phyloP scores from a whole-genome alignment of 1,284 basidiomycete genomes.

The Xerocomus amazonicus region DNA sequence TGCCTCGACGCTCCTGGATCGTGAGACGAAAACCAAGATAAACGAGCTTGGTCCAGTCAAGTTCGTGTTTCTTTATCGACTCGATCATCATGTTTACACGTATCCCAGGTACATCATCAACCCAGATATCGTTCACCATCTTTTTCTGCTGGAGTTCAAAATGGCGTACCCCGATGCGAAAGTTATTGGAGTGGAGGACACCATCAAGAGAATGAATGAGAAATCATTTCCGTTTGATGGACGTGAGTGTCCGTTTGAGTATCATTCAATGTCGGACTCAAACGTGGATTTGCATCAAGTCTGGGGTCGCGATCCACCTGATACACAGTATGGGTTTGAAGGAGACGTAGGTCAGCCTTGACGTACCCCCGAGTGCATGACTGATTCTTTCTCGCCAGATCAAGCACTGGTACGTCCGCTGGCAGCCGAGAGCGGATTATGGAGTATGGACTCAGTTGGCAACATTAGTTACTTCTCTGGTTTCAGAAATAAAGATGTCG shows the following conservation, averaged over 20 bases:
- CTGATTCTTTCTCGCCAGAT: constrained; percentile 41
- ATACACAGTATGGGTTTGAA: constrained; percentile 78
- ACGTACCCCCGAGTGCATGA: not conserved
- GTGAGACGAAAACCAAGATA: constrained; percentile 69
- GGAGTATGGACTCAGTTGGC: constrained; percentile 2
- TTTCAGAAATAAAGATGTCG: constrained; percentile 83
- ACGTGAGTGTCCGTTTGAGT: constrained; percentile 39
- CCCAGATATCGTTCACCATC: constrained; percentile 61
- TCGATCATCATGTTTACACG: not conserved
- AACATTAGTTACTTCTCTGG: constrained; percentile 72
- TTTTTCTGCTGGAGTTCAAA: constrained; percentile 70
- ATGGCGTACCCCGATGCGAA: constrained; percentile 76
- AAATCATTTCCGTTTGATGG: constrained; percentile 54
- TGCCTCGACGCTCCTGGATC: constrained; percentile 78
- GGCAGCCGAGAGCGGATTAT: not conserved
- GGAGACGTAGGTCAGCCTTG: constrained; percentile 53
- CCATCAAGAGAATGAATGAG: constrained; percentile 42
- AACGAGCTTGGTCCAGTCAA: constrained; percentile 76
- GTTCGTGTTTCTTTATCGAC: constrained; percentile 30
- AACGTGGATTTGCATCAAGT: constrained; percentile 35
- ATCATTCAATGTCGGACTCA: not conserved
- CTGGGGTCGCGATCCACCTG: constrained; percentile 61
- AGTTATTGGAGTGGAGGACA: constrained; percentile 62
- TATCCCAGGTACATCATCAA: constrained; percentile 59
- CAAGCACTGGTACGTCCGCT: constrained; percentile 49